A percentile compares a stretch with the other conserved stretches of the same genome.
Evolutionary conservation across 176 grass and related monocot genomes (phyloP).

Genomic region (Oryza longistaminata): DNA sequence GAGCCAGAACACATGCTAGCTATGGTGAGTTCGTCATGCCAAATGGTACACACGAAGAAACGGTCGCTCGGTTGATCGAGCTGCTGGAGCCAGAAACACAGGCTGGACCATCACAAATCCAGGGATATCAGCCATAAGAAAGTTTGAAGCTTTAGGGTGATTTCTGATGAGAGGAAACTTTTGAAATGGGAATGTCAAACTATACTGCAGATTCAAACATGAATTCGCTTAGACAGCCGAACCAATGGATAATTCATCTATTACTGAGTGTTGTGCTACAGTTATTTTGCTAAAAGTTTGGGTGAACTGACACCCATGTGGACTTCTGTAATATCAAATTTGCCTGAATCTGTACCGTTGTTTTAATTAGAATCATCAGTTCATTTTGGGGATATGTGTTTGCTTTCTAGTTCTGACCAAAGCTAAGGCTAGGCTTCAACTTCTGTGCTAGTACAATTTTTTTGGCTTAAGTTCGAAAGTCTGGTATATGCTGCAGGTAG

Average conservation of each 20-base stretch:
- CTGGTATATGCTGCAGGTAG: too few relatives aligned
- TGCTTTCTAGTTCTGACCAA: neutral
- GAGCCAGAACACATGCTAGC: slow-evolving; percentile 46
- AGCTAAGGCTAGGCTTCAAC: neutral
- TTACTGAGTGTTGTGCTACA: neutral
- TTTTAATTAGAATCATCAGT: neutral
- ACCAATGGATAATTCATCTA: slow-evolving; percentile 11
- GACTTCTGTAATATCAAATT: slow-evolving; percentile 27
- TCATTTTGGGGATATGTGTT: neutral
- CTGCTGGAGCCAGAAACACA: slow-evolving; percentile 56
- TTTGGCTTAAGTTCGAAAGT: too few relatives aligned
- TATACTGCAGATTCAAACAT: slow-evolving; percentile 8
- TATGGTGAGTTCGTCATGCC: slow-evolving; percentile 35
- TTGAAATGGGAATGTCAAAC: slow-evolving; percentile 2
- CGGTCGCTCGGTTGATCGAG: slow-evolving; percentile 61
- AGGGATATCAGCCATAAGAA: slow-evolving; percentile 38
- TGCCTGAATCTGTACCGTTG: neutral
- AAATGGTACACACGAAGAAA: slow-evolving; percentile 38
- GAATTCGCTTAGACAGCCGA: too few relatives aligned
- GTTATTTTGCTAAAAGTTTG: slow-evolving; percentile 32
- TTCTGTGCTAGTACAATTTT: neutral
- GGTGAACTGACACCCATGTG: neutral
- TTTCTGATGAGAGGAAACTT: slow-evolving; percentile 12
- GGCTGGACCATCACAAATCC: slow-evolving; percentile 37
- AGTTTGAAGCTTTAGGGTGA: slow-evolving; percentile 31